A percentile compares a stretch with the other conserved stretches of the same genome.
Evolutionary conservation across 176 grass and related monocot species (phyloP).

Genomic region (Avena insularis): DNA sequence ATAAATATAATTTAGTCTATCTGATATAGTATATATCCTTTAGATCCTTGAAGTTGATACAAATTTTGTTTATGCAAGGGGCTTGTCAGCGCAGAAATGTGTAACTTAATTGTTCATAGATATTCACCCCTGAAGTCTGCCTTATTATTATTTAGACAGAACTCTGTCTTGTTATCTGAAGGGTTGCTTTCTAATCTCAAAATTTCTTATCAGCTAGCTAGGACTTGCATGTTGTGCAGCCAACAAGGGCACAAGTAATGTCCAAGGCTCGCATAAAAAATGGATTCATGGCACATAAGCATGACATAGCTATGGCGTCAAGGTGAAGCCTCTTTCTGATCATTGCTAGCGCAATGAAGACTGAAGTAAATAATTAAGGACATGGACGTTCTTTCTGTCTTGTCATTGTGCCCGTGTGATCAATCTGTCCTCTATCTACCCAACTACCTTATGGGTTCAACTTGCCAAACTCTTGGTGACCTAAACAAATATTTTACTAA

Average conservation of each 20-base stretch:
- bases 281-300: conserved; percentile 38
- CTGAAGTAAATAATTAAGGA: background rate
- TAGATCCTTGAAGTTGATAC: background rate
- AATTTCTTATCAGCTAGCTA: background rate
- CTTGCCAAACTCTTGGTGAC: conserved; percentile 44
- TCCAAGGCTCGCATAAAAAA: background rate
- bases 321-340: conserved; percentile 29
- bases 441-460: conserved; percentile 29
- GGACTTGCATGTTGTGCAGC: background rate
- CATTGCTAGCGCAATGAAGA: background rate
- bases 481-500: conserved; percentile 19
- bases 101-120: background rate
- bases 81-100: background rate
- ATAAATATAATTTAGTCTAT: background rate
- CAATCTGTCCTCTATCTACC: conserved; percentile 8
- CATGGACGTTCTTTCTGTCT: conserved; percentile 19
- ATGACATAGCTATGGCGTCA: conserved; percentile 37
- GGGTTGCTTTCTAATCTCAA: background rate
- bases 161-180: background rate
- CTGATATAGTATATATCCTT: background rate
- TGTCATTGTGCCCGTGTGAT: conserved; percentile 42
- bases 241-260: conserved; percentile 36
- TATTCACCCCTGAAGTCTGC: background rate
- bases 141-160: background rate
- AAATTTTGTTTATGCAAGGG: background rate